Conservation (phyloP, 257 asterid species). For the Leonotis leonurus region DNA sequence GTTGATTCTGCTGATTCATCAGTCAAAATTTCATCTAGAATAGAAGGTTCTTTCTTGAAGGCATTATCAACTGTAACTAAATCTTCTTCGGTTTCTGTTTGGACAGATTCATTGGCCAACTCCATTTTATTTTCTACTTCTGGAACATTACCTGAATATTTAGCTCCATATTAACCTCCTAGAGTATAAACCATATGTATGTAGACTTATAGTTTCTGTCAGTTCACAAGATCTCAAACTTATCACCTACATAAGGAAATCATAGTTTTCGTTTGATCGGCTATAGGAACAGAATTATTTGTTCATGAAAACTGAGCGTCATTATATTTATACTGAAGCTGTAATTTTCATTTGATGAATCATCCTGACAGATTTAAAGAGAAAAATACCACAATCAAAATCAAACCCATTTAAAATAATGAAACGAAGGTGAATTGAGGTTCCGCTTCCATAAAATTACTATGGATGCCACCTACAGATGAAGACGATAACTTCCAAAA, state of each 20-base stretch:
- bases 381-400: background rate
- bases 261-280: background rate
- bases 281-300: background rate
- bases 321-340: constrained; percentile 6
- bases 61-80: constrained; percentile 30
- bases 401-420: constrained; percentile 4
- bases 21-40: constrained; percentile 74
- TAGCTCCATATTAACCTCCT: constrained; percentile 21
- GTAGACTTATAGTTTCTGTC: background rate
- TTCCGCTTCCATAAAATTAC: background rate
- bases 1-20: constrained; percentile 39
- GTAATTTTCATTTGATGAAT: constrained; percentile 8
- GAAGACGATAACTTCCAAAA: background rate
- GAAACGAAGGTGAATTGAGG: background rate
- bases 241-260: constrained; percentile 4
- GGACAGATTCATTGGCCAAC: constrained; percentile 32
- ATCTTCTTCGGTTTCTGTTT: constrained; percentile 34
- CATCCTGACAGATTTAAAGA: background rate
- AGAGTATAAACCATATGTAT: constrained; percentile 7
- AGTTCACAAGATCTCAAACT: background rate
- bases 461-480: background rate
- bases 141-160: constrained; percentile 27
- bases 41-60: constrained; percentile 33
- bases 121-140: constrained; percentile 33
- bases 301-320: background rate